A percentile compares a stretch with the other conserved stretches of the same genome.
Conservation (phyloP, 345 rosid genomes). For the Gossypioides kirkii region DNA sequence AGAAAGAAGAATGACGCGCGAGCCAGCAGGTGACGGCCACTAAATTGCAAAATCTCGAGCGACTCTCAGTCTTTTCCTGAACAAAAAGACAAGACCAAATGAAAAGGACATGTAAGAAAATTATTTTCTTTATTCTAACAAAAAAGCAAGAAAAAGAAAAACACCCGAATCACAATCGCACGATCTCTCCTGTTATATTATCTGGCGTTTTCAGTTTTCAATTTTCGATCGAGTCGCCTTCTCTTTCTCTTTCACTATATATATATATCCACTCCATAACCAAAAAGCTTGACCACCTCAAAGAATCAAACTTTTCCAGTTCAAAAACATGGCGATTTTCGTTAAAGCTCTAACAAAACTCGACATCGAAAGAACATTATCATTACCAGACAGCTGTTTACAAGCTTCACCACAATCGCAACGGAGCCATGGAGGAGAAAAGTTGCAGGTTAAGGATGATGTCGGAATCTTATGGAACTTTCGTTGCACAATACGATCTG, state of each 20-base stretch:
- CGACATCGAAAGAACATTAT: constrained; percentile 3
- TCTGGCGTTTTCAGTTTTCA: too few species aligned
- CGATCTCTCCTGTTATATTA: too few species aligned
- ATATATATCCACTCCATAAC: too few species aligned
- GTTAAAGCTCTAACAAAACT: background rate
- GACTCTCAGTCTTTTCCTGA: background rate
- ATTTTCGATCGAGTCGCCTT: too few species aligned
- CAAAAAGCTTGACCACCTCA: too few species aligned
- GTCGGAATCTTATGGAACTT: background rate
- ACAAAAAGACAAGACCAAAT: background rate
- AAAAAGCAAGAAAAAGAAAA: background rate
- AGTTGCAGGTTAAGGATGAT: constrained; percentile 7
- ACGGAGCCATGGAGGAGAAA: background rate
- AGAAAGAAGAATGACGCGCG: background rate
- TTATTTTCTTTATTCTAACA: background rate
- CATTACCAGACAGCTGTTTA: background rate
- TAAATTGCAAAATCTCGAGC: background rate
- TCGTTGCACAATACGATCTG: background rate
- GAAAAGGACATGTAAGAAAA: background rate
- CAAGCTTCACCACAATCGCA: background rate
- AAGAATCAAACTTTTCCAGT: too few species aligned
- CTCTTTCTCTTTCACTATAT: too few species aligned
- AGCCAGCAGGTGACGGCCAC: background rate
- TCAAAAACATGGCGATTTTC: background rate
- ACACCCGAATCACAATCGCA: too few species aligned